Conservation (phyloP, 148 eudicot species). For the Vaccinium myrtillus region DNA sequence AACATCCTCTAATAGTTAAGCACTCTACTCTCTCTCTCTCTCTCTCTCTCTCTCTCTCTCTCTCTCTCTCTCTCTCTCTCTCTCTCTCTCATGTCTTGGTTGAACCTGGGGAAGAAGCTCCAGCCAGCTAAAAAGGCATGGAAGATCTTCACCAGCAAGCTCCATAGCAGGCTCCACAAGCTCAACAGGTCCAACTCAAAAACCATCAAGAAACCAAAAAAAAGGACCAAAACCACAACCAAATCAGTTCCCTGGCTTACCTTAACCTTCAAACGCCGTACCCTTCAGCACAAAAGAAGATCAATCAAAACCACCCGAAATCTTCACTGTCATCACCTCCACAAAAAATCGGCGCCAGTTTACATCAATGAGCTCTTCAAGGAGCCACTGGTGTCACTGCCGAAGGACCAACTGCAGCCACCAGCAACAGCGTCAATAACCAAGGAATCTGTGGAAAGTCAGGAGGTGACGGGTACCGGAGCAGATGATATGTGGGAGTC, state of each 20-base stretch:
- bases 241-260: slow-evolving; percentile 11
- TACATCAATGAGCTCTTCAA: slow-evolving; percentile 38
- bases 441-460: slow-evolving; percentile 1
- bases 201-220: slow-evolving; percentile 26
- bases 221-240: slow-evolving; percentile 2
- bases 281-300: background rate
- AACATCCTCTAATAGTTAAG: background rate
- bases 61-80: slow-evolving; percentile 7
- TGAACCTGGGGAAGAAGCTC: slow-evolving; percentile 29
- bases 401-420: background rate
- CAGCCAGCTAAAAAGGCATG: slow-evolving; percentile 24
- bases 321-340: background rate
- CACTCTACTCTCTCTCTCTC: background rate
- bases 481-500: slow-evolving; percentile 63
- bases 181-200: slow-evolving; percentile 33
- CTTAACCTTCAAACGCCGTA: slow-evolving; percentile 14
- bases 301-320: background rate
- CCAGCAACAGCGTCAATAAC: background rate
- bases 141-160: slow-evolving; percentile 29
- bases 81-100: slow-evolving; percentile 25
- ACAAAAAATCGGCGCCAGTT: slow-evolving; percentile 24
- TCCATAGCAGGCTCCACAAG: slow-evolving; percentile 28
- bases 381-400: slow-evolving; percentile 4
- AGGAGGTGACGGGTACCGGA: background rate
- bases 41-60: background rate